Conservation (phyloP, 257 asterid genomes). For the Nyctanthes arbortristis region DNA sequence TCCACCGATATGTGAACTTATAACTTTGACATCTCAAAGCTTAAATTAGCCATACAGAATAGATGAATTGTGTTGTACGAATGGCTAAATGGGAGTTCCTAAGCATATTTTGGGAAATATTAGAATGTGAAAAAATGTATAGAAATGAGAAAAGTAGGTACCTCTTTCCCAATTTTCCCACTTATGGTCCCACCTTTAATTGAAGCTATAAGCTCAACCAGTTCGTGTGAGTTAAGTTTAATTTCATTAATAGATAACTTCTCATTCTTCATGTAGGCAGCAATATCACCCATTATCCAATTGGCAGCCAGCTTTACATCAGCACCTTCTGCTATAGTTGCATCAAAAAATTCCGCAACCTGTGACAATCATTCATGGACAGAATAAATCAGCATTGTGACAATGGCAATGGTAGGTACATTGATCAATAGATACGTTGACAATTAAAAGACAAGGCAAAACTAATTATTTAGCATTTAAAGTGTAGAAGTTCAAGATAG, state of each 20-base stretch:
- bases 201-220: slow-evolving; percentile 83
- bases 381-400: background rate
- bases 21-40: background rate
- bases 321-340: slow-evolving; percentile 67
- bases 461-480: background rate
- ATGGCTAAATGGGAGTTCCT: background rate
- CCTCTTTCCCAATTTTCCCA: slow-evolving; percentile 99
- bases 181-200: slow-evolving; percentile 86
- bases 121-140: too few relatives aligned
- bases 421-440: background rate
- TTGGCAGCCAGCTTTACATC: slow-evolving; percentile 85
- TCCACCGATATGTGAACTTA: too few relatives aligned
- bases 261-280: slow-evolving; percentile 89
- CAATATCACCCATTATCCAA: slow-evolving; percentile 98
- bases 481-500: background rate
- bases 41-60: background rate
- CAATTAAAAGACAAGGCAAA: background rate
- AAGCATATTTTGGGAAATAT: background rate
- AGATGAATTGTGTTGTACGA: background rate
- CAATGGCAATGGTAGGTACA: background rate
- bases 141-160: slow-evolving; percentile 20
- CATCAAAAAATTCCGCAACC: slow-evolving; percentile 90
- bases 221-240: slow-evolving; percentile 77
- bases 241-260: slow-evolving; percentile 67
- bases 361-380: slow-evolving; percentile 31